phyloP scores from a whole-genome alignment of 495 filamentous ascomycete genomes.

The Lineolata rhizophorae region DNA sequence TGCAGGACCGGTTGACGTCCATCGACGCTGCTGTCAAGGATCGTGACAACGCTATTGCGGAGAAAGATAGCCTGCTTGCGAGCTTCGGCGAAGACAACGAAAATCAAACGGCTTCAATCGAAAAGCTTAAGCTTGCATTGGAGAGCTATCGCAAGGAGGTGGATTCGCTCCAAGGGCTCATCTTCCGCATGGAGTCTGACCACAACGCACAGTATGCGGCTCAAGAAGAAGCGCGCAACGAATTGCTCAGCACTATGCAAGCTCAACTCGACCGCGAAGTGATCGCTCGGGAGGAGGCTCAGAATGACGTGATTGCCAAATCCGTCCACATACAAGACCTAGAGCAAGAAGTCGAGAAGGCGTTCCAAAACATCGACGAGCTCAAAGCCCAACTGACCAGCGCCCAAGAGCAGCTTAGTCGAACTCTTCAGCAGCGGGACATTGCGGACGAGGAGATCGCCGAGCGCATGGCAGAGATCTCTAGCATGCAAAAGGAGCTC shows the following conservation, averaged over 20 bases:
- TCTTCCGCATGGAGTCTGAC: conserved; percentile 35
- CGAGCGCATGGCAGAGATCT: conserved; percentile 5
- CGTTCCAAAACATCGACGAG: conserved; percentile 2
- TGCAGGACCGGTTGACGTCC: conserved; percentile 9
- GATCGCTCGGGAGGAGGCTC: conserved; percentile 5
- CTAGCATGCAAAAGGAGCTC: conserved; percentile 8
- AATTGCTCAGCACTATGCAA: conserved; percentile 8
- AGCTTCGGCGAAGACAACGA: conserved; percentile 6
- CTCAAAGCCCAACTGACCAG: conserved; percentile 1
- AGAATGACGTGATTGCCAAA: conserved; percentile 8
- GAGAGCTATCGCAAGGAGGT: conserved; percentile 43
- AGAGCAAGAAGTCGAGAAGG: conserved; percentile 5
- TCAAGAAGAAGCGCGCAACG: conserved; percentile 10
- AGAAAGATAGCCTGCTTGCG: conserved; percentile 21
- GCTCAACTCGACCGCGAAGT: conserved; percentile 8
- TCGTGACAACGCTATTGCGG: conserved; percentile 28
- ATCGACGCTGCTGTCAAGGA: conserved; percentile 10
- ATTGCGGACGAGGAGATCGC: conserved; percentile 8
- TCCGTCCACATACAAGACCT: conserved; percentile 9
- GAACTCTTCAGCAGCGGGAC: conserved; percentile 5
- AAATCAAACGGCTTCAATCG: conserved; percentile 18
- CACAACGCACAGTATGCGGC: conserved; percentile 12
- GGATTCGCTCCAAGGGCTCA: conserved; percentile 33
- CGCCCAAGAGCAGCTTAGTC: conserved; percentile 1
- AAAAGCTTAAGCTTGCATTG: conserved; percentile 37